Percentiles rank a stretch among this genome's conserved stretches.
phyloP scores from a whole-genome alignment of 2,329 filamentous ascomycete genomes.

The Fusarium verrucosum region DNA sequence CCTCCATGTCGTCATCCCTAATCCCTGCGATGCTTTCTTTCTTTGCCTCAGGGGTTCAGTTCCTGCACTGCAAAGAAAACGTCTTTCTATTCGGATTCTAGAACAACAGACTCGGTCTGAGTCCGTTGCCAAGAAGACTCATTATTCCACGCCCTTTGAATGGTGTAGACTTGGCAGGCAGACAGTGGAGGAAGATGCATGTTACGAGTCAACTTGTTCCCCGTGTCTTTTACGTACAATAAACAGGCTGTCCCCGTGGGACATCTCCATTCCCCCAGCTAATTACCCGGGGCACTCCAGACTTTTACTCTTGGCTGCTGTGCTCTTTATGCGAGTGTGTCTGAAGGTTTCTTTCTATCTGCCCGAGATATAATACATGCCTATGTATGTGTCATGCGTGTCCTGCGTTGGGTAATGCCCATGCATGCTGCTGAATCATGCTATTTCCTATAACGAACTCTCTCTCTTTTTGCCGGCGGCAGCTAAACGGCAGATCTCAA shows the following conservation, averaged over 20 bases:
- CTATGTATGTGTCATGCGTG: too few species aligned
- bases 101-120: constrained; percentile 29
- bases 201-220: constrained; percentile 12
- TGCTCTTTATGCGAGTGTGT: background rate
- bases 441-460: background rate
- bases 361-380: constrained; percentile 11
- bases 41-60: constrained; percentile 8
- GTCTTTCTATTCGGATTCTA: constrained; percentile 40
- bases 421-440: constrained; percentile 11
- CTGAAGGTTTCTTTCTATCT: background rate
- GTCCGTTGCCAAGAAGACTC: constrained; percentile 21
- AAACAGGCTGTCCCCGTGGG: constrained; percentile 38
- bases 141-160: background rate
- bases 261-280: constrained; percentile 31
- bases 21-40: constrained; percentile 13
- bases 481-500: constrained; percentile 15
- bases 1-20: constrained; percentile 21
- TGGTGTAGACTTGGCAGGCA: background rate
- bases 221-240: constrained; percentile 40
- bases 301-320: constrained; percentile 22
- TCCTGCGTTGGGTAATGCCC: constrained; percentile 25
- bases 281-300: constrained; percentile 36
- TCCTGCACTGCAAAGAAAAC: background rate
- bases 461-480: background rate
- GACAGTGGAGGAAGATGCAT: background rate